Conservation (phyloP, 441 rosid genomes). For the Gossypium davidsonii region DNA sequence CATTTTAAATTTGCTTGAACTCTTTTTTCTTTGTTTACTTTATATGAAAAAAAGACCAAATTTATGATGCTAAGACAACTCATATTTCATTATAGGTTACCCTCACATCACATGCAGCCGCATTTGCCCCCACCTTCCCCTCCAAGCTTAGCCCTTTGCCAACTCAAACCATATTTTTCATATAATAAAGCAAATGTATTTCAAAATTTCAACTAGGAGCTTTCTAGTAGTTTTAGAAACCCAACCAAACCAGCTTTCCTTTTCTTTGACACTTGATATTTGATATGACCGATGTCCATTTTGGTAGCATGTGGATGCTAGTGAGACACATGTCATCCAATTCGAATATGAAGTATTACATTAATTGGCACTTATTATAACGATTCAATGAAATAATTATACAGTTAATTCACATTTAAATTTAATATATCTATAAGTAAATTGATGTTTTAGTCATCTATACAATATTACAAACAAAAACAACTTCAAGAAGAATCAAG, state of each 20-base stretch:
- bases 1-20: background rate
- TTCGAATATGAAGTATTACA: too few species aligned
- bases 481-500: too few species aligned
- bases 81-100: constrained; percentile 1
- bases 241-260: too few species aligned
- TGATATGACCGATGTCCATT: too few species aligned
- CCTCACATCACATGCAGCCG: constrained; percentile 39
- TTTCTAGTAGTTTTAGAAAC: background rate
- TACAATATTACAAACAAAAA: too few species aligned
- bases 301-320: background rate
- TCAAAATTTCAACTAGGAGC: background rate
- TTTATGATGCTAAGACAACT: constrained; percentile 22
- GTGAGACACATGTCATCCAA: background rate
- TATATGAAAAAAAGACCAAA: background rate
- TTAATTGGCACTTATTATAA: too few species aligned
- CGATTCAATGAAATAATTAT: too few species aligned
- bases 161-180: background rate
- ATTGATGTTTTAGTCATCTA: too few species aligned
- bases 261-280: too few species aligned
- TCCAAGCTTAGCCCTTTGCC: background rate
- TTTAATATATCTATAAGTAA: fast-evolving
- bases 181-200: background rate
- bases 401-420: too few species aligned
- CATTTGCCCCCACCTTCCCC: constrained; percentile 7
- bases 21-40: background rate